These are phyloP conservation scores for Diaporthe ilicicola DNA, from an alignment of 2,329 filamentous ascomycete species.

Conservation along the genomic window DNA sequence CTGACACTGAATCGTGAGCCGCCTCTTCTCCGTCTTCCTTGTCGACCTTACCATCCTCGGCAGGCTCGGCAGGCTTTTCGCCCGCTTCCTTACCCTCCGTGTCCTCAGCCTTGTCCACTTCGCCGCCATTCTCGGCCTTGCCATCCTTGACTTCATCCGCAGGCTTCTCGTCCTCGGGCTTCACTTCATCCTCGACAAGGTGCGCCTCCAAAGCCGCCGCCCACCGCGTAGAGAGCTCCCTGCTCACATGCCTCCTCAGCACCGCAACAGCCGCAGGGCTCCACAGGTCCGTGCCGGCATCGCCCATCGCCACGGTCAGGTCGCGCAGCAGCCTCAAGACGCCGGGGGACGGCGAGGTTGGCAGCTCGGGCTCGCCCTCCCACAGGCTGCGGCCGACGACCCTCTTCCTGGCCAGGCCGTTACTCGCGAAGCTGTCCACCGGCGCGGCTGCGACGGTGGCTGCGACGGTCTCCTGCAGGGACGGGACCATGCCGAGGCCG, in stretches of 20 bases:
- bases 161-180: constrained; percentile 31
- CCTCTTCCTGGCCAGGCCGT: constrained; percentile 51
- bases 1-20: constrained; percentile 16
- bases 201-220: constrained; percentile 48
- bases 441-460: constrained; percentile 58
- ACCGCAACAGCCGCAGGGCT: constrained; percentile 70
- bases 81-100: constrained; percentile 34
- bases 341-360: constrained; percentile 79
- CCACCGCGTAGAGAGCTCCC: constrained; percentile 61
- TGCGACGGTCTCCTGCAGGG: constrained; percentile 71
- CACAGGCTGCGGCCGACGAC: constrained; percentile 75
- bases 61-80: constrained; percentile 16
- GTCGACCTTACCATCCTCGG: constrained; percentile 29
- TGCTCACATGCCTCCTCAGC: constrained; percentile 67
- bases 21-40: constrained; percentile 32
- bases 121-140: constrained; percentile 25
- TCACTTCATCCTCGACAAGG: constrained; percentile 34
- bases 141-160: not conserved
- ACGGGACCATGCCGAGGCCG: constrained; percentile 67
- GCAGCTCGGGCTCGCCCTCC: constrained; percentile 80
- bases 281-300: constrained; percentile 82
- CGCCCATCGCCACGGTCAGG: constrained; percentile 73
- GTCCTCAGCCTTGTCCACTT: constrained; percentile 25
- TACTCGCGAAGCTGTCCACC: constrained; percentile 56
- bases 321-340: constrained; percentile 76